These are phyloP conservation scores for Podospora australis DNA, from an alignment of 495 filamentous ascomycete genomes.

Conservation along the genomic window DNA sequence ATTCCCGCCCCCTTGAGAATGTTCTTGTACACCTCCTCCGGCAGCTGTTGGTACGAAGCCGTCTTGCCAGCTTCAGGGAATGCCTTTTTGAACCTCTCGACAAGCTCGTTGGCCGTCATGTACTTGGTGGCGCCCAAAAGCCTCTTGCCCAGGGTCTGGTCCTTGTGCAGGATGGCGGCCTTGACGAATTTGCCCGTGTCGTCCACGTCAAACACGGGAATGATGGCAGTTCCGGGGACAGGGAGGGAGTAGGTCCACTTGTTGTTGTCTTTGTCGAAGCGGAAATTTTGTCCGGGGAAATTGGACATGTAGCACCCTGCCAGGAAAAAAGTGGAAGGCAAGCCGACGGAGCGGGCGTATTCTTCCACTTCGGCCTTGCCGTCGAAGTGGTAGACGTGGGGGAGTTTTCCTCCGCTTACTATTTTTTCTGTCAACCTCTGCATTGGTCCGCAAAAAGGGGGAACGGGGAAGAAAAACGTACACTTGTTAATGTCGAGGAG, in stretches of 20 bases:
- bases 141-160: conserved; percentile 34
- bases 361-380: conserved; percentile 52
- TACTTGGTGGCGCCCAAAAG: conserved; percentile 44
- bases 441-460: not conserved
- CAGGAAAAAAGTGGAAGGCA: conserved; percentile 50
- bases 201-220: conserved; percentile 50
- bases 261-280: conserved; percentile 19
- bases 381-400: conserved; percentile 57
- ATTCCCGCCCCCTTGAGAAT: conserved; percentile 28
- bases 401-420: conserved; percentile 40
- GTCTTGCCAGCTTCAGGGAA: conserved; percentile 44
- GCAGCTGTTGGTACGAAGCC: conserved; percentile 36
- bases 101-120: conserved; percentile 38
- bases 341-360: conserved; percentile 43
- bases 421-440: conserved; percentile 2
- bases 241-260: conserved; percentile 41
- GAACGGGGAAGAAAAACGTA: conserved; percentile 8
- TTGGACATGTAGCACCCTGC: conserved; percentile 58
- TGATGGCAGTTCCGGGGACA: conserved; percentile 29
- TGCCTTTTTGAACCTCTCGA: conserved; percentile 43
- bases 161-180: conserved; percentile 38
- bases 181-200: conserved; percentile 55
- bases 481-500: conserved; percentile 30
- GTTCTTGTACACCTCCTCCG: conserved; percentile 41
- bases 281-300: conserved; percentile 26